Evolutionary conservation across 768 basidiomycete genomes (phyloP).

Genomic region (Leccinellum albellum): DNA sequence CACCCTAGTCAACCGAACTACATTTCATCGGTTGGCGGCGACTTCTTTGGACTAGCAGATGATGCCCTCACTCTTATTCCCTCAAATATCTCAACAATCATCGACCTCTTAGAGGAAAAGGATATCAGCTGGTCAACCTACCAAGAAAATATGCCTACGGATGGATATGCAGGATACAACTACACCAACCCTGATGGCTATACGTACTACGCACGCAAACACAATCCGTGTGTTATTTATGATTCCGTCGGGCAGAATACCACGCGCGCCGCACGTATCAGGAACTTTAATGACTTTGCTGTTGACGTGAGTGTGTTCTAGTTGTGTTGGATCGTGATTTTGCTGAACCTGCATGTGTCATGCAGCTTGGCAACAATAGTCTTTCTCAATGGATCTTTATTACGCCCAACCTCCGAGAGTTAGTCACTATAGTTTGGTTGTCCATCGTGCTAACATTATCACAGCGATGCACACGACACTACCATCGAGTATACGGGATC

Average conservation of each 20-base stretch:
- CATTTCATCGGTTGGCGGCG: slow-evolving; percentile 44
- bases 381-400: slow-evolving; percentile 61
- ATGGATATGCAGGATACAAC: slow-evolving; percentile 44
- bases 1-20: slow-evolving; percentile 67
- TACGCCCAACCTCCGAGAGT: slow-evolving; percentile 52
- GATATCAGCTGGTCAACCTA: slow-evolving; percentile 59
- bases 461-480: slow-evolving; percentile 62
- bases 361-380: slow-evolving; percentile 33
- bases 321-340: neutral
- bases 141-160: slow-evolving; percentile 54
- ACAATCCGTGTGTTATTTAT: slow-evolving; percentile 50
- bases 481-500: slow-evolving; percentile 41
- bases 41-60: slow-evolving; percentile 47
- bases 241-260: slow-evolving; percentile 46
- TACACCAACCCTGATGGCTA: slow-evolving; percentile 34
- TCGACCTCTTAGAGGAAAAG: slow-evolving; percentile 57
- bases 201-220: slow-evolving; percentile 54
- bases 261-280: slow-evolving; percentile 40
- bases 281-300: slow-evolving; percentile 64
- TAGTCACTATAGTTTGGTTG: neutral
- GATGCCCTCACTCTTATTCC: slow-evolving; percentile 37
- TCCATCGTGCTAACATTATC: neutral
- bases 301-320: slow-evolving; percentile 38
- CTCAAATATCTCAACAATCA: slow-evolving; percentile 50
- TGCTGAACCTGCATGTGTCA: neutral